A percentile compares a stretch with the other conserved stretches of the same genome.
Conservation (phyloP, 176 grass and related monocot genomes). For the Triticum turgidum region DNA sequence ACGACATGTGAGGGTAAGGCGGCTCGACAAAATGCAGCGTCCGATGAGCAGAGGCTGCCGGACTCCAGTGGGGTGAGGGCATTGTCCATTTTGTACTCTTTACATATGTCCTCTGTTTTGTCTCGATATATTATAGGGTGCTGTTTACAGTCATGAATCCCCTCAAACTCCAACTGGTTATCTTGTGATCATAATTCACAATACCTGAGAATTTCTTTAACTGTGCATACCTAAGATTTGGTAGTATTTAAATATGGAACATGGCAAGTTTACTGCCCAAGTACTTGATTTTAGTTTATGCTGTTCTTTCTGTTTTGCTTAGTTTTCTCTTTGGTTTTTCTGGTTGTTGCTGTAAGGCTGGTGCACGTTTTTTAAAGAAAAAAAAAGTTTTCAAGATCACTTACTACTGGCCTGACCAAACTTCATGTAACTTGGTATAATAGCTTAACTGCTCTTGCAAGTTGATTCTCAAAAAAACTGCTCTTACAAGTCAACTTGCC, state of each 20-base stretch:
- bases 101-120: background rate
- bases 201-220: background rate
- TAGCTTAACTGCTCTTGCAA: background rate
- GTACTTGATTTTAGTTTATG: too few species aligned
- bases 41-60: background rate
- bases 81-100: background rate
- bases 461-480: too few species aligned
- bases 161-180: background rate
- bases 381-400: too few species aligned
- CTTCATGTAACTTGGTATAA: too few species aligned
- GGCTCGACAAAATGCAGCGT: background rate
- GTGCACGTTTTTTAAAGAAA: too few species aligned
- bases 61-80: slow-evolving; percentile 26
- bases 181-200: background rate
- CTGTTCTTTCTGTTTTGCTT: too few species aligned
- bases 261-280: too few species aligned
- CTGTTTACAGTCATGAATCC: background rate
- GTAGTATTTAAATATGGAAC: background rate
- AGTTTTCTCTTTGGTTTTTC: too few species aligned
- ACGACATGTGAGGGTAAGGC: too few species aligned
- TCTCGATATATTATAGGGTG: background rate
- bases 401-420: too few species aligned
- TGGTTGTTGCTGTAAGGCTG: too few species aligned
- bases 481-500: background rate
- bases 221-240: background rate